Conservation (phyloP, 441 rosid species). For the Eutrema salsugineum region DNA sequence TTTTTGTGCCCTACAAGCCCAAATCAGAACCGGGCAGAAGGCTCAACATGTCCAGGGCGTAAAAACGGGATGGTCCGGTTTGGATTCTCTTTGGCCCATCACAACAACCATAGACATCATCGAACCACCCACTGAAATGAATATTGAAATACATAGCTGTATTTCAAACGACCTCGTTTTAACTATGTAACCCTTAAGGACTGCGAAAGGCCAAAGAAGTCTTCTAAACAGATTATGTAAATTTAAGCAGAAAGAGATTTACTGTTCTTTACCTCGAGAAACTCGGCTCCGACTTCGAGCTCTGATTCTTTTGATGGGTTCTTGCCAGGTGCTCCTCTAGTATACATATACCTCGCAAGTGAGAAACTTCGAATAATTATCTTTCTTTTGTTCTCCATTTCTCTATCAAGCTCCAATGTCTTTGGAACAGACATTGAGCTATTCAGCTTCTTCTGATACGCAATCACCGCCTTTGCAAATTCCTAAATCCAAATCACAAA, state of each 20-base stretch:
- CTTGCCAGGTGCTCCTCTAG: slow-evolving; percentile 31
- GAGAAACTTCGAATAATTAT: slow-evolving; percentile 62
- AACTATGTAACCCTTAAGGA: slow-evolving; percentile 12
- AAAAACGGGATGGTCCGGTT: not conserved
- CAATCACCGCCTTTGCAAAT: slow-evolving; percentile 82
- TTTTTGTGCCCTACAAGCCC: not conserved
- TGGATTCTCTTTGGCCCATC: not conserved
- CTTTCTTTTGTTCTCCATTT: slow-evolving; percentile 63
- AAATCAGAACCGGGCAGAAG: not conserved
- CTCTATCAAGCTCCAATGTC: slow-evolving; percentile 45
- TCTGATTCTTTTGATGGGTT: slow-evolving; percentile 39
- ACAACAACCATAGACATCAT: slow-evolving; percentile 7
- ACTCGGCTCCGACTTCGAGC: slow-evolving; percentile 54
- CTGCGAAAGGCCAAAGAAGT: slow-evolving; percentile 15
- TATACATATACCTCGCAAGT: slow-evolving; percentile 62
- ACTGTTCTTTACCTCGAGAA: slow-evolving; percentile 42
- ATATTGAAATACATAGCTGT: slow-evolving; percentile 4
- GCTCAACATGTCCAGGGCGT: not conserved
- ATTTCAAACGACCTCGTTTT: not conserved
- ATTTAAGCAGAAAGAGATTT: not conserved
- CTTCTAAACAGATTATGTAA: not conserved
- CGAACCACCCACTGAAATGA: slow-evolving; percentile 9
- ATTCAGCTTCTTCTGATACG: slow-evolving; percentile 76
- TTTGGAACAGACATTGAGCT: slow-evolving; percentile 39
- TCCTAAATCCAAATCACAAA: slow-evolving; percentile 36